phyloP scores from a whole-genome alignment of 768 basidiomycete genomes.

The Suillus americanus region DNA sequence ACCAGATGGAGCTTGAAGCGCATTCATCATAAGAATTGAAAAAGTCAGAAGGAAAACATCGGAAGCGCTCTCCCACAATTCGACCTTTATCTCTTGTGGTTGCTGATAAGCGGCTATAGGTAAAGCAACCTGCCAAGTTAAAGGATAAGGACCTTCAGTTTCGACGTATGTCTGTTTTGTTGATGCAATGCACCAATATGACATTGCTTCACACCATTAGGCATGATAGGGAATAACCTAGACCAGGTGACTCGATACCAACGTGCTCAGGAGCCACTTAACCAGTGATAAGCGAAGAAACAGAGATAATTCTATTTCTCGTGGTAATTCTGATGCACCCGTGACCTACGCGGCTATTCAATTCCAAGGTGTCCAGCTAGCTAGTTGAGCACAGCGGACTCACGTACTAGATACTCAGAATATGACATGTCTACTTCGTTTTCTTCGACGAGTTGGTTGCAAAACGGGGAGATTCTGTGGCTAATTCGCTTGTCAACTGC shows the following conservation, averaged over 20 bases:
- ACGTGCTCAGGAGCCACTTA: neutral
- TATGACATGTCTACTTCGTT: neutral
- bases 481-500: constrained; percentile 25
- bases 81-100: neutral
- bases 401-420: neutral
- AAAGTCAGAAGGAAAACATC: neutral
- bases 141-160: no score
- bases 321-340: neutral
- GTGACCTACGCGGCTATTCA: neutral
- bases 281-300: neutral
- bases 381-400: neutral
- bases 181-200: neutral
- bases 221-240: neutral
- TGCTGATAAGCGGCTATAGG: neutral
- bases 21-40: neutral
- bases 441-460: constrained; percentile 24
- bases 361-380: neutral
- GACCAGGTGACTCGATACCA: neutral
- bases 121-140: neutral
- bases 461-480: constrained; percentile 24
- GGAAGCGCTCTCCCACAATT: neutral
- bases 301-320: neutral
- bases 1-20: neutral
- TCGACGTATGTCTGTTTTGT: neutral
- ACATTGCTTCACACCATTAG: neutral